phyloP scores from a whole-genome alignment of 1,284 basidiomycete genomes.

The Ceratobasidium sp. region DNA sequence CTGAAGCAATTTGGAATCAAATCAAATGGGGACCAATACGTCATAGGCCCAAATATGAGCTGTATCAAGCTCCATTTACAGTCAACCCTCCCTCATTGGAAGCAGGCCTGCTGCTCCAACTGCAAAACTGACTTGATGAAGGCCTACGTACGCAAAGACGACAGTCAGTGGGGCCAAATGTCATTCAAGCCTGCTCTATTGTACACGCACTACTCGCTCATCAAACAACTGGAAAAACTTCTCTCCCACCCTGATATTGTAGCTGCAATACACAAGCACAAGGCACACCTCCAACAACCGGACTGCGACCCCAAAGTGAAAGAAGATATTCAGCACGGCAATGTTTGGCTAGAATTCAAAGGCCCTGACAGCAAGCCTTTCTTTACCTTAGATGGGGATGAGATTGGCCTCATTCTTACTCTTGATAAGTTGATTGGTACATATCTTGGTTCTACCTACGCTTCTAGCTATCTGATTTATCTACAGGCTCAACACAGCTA shows the following conservation, averaged over 20 bases:
- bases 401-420: constrained; percentile 12
- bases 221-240: neutral
- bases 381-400: neutral
- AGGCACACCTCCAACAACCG: too few species aligned
- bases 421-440: neutral
- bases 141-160: neutral
- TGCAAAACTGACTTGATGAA: constrained; percentile 2
- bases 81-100: neutral
- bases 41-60: neutral
- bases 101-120: neutral
- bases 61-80: neutral
- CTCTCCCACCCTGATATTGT: neutral
- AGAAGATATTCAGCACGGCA: neutral
- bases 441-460: neutral
- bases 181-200: neutral
- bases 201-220: neutral
- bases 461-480: neutral
- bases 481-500: constrained; percentile 1
- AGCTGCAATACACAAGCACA: too few species aligned
- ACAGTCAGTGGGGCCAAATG: neutral
- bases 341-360: neutral
- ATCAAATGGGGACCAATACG: neutral
- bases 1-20: neutral
- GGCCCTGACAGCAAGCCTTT: neutral
- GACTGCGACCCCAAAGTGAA: too few species aligned